A percentile compares a stretch with the other conserved stretches of the same genome.
Conservation (phyloP, 2,329 filamentous ascomycete genomes). For the Colletotrichum sp. region DNA sequence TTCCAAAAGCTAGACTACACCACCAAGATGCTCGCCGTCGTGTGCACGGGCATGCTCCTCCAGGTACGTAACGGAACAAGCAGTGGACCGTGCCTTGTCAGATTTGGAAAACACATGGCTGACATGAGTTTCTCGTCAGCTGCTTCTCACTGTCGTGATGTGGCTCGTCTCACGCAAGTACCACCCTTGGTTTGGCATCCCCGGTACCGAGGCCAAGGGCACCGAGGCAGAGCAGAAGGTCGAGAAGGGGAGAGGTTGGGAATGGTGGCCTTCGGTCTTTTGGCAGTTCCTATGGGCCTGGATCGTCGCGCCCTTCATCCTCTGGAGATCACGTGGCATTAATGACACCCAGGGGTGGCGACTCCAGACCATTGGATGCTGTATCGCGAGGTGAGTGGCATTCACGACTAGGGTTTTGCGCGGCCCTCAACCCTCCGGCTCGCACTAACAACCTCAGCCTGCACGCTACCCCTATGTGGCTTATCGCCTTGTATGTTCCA, state of each 20-base stretch:
- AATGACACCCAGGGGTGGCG: conserved; percentile 72
- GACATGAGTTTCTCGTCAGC: conserved; percentile 40
- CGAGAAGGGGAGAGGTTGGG: conserved; percentile 60
- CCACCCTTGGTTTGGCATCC: conserved; percentile 64
- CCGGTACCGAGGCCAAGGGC: conserved; percentile 65
- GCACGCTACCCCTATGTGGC: conserved; percentile 71
- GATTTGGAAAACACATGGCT: background rate
- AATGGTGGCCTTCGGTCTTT: conserved; percentile 71
- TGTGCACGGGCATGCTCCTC: conserved; percentile 58
- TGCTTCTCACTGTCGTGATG: conserved; percentile 63
- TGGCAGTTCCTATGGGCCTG: conserved; percentile 72
- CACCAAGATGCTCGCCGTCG: conserved; percentile 52
- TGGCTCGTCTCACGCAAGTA: conserved; percentile 71
- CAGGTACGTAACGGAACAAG: conserved; percentile 51
- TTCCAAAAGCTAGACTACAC: conserved; percentile 50
- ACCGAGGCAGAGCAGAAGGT: conserved; percentile 55
- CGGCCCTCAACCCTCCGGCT: background rate
- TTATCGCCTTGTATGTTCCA: conserved; percentile 61
- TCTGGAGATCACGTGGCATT: conserved; percentile 66
- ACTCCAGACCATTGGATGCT: conserved; percentile 62
- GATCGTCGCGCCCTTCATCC: conserved; percentile 64
- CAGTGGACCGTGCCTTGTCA: background rate
- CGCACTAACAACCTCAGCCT: conserved; percentile 46
- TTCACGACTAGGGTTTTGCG: background rate
- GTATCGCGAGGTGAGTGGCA: conserved; percentile 46